A percentile compares a stretch with the other conserved stretches of the same genome.
phyloP scores from a whole-genome alignment of 805 yeast genomes.

The Barnettozyma botsteinii region DNA sequence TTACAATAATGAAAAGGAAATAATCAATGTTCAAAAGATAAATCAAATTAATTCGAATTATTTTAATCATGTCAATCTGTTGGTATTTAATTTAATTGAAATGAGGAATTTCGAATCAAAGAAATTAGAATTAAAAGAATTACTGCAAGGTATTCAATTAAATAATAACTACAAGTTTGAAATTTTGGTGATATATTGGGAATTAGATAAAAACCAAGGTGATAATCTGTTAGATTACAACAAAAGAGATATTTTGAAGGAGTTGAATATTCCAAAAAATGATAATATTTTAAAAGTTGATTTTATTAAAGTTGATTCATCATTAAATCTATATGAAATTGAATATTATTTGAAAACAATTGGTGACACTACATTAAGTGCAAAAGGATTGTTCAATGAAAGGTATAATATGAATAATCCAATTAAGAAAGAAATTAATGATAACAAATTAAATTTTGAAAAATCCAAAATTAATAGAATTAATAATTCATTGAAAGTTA shows the following conservation, averaged over 20 bases:
- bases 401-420: slow-evolving; percentile 4
- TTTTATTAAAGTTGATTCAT: slow-evolving; percentile 26
- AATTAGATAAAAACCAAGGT: slow-evolving; percentile 27
- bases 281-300: slow-evolving; percentile 27
- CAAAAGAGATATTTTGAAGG: slow-evolving; percentile 26
- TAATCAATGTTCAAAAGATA: slow-evolving; percentile 21
- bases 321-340: slow-evolving; percentile 22
- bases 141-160: slow-evolving; percentile 30
- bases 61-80: slow-evolving; percentile 27
- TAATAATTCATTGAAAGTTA: background rate
- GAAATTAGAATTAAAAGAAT: slow-evolving; percentile 24
- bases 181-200: slow-evolving; percentile 35
- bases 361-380: slow-evolving; percentile 26
- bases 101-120: slow-evolving; percentile 29
- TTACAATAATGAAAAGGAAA: slow-evolving; percentile 3
- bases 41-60: slow-evolving; percentile 22
- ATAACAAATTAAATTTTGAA: slow-evolving; percentile 6
- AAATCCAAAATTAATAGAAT: background rate
- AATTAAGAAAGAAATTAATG: background rate
- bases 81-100: slow-evolving; percentile 36
- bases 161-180: slow-evolving; percentile 31
- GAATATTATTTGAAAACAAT: slow-evolving; percentile 22
- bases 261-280: slow-evolving; percentile 24
- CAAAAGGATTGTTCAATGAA: slow-evolving; percentile 28
- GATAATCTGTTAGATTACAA: slow-evolving; percentile 19